Evolutionary conservation across 75 land plant species (phyloP).

Genomic region (Pinus taeda): DNA sequence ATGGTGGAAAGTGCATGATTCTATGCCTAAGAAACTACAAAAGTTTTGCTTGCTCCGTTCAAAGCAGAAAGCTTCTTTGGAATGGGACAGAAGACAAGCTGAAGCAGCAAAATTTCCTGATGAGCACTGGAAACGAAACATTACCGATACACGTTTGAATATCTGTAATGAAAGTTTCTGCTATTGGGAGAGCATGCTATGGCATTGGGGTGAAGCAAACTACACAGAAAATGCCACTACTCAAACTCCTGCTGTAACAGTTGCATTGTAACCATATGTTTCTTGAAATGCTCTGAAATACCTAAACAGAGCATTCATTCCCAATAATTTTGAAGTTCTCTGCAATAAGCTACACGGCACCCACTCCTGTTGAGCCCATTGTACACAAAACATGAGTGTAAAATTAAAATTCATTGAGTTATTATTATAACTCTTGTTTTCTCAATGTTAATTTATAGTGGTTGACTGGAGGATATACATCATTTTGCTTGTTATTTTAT

Average conservation of each 20-base stretch:
- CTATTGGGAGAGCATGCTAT: conserved; percentile 50
- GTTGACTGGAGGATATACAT: background rate
- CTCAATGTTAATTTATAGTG: background rate
- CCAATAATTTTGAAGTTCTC: background rate
- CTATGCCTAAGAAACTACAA: conserved; percentile 59
- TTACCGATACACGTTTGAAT: conserved; percentile 61
- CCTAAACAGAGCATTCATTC: background rate
- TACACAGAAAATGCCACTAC: conserved; percentile 25
- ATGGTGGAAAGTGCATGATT: conserved; percentile 89
- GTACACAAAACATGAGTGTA: conserved; percentile 2
- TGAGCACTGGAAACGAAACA: conserved; percentile 71
- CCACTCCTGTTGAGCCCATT: background rate
- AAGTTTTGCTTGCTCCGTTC: conserved; percentile 44
- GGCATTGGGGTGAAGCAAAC: conserved; percentile 45
- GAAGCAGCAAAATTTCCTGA: conserved; percentile 27
- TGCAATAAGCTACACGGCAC: background rate
- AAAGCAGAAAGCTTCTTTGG: conserved; percentile 53
- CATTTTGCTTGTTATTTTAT: background rate
- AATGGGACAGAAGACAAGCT: conserved; percentile 62
- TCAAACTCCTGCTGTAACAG: conserved; percentile 7
- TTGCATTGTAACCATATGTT: background rate
- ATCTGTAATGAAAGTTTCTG: conserved; percentile 33
- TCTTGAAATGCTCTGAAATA: background rate
- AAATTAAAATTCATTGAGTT: background rate
- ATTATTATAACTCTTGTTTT: background rate